Percentiles rank a stretch among this genome's conserved stretches.
phyloP scores from a whole-genome alignment of 345 rosid species.

The Mallotus nudiflorus region DNA sequence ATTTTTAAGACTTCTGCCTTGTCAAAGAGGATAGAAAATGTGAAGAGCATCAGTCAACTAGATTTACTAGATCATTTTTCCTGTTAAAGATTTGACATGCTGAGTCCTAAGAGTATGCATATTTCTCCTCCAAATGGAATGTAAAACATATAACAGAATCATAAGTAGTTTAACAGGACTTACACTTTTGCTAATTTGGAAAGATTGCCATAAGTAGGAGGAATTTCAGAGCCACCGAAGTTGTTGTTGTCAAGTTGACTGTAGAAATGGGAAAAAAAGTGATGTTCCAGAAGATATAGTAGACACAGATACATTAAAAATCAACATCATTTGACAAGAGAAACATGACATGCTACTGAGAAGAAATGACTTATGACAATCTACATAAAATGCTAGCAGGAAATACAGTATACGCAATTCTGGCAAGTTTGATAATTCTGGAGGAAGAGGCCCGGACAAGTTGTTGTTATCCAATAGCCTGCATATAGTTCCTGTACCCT shows the following conservation, averaged over 20 bases:
- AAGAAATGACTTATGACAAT: background rate
- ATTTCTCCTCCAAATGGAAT: background rate
- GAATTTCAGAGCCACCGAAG: constrained; percentile 65
- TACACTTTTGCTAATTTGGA: constrained; percentile 66
- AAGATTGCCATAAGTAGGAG: constrained; percentile 60
- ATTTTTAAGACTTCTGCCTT: constrained; percentile 83
- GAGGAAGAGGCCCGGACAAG: constrained; percentile 73
- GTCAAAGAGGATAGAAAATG: constrained; percentile 21
- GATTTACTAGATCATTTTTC: background rate
- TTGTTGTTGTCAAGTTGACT: constrained; percentile 92
- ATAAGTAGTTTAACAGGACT: constrained; percentile 6
- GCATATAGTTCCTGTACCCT: constrained; percentile 23
- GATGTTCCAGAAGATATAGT: constrained; percentile 6
- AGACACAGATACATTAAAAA: background rate
- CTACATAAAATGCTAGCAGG: background rate
- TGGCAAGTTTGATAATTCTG: constrained; percentile 54
- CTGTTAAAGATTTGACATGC: background rate
- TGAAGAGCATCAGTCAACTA: constrained; percentile 16
- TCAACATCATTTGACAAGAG: background rate
- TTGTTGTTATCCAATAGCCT: constrained; percentile 84
- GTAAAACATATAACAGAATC: background rate
- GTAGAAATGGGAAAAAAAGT: constrained; percentile 34
- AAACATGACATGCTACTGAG: background rate
- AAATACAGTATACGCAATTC: constrained; percentile 70
- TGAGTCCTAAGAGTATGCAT: background rate